phyloP scores from a whole-genome alignment of 1,284 basidiomycete genomes.

The Peniophora sp. region DNA sequence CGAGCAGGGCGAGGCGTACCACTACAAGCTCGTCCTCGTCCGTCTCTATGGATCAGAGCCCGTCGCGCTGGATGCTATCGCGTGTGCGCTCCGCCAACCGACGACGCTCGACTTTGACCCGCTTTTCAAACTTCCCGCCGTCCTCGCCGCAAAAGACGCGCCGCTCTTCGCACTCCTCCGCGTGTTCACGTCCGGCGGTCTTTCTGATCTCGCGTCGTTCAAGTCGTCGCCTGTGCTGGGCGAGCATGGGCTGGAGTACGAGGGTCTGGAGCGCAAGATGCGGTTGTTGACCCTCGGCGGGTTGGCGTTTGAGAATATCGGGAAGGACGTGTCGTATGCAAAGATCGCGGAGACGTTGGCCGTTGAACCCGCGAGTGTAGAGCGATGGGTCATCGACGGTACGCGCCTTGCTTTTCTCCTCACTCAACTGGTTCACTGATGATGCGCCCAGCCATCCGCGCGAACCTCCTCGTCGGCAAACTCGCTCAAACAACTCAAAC shows the following conservation, averaged over 20 bases:
- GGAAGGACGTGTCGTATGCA: constrained; percentile 70
- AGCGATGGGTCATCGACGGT: constrained; percentile 93
- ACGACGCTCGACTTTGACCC: constrained; percentile 75
- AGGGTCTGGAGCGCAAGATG: constrained; percentile 73
- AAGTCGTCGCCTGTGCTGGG: constrained; percentile 39
- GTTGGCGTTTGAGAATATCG: constrained; percentile 70
- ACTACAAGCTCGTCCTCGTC: constrained; percentile 56
- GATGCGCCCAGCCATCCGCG: constrained; percentile 64
- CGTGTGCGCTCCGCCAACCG: constrained; percentile 63
- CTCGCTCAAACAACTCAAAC: constrained; percentile 78
- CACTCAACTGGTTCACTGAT: not conserved
- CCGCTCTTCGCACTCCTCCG: constrained; percentile 63
- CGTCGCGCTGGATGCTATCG: constrained; percentile 53
- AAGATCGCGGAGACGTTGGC: constrained; percentile 66
- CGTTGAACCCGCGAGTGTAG: constrained; percentile 66
- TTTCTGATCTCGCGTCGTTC: constrained; percentile 64
- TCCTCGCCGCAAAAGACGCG: constrained; percentile 62
- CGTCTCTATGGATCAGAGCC: constrained; percentile 50
- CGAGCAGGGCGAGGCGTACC: constrained; percentile 53
- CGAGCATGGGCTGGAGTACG: constrained; percentile 31
- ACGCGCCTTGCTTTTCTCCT: constrained; percentile 14
- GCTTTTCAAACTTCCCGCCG: constrained; percentile 70
- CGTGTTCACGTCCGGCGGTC: constrained; percentile 64
- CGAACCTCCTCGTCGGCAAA: constrained; percentile 75
- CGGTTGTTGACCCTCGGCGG: constrained; percentile 75